Evolutionary conservation across 768 basidiomycete species (phyloP).

Genomic region (Amanita pallidorosea): DNA sequence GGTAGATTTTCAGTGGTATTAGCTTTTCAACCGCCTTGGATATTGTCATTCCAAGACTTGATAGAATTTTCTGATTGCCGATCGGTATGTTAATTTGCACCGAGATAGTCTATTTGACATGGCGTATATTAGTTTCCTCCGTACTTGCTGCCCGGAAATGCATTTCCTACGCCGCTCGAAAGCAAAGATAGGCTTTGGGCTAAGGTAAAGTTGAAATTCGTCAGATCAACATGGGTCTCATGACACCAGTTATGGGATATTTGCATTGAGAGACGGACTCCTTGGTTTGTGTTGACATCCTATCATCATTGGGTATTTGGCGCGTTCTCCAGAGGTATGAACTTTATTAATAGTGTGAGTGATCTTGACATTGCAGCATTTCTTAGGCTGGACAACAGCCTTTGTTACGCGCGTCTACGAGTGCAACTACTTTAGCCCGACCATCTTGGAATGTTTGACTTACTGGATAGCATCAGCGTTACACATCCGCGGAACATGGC

Average conservation of each 20-base stretch:
- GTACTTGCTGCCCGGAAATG: constrained; percentile 20
- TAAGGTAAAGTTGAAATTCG: constrained; percentile 27
- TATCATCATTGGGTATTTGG: constrained; percentile 57
- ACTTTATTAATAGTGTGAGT: neutral
- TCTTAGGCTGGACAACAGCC: constrained; percentile 40
- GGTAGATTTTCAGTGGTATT: constrained; percentile 29
- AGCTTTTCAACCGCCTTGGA: constrained; percentile 53
- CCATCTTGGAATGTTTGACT: constrained; percentile 37
- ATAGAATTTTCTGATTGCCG: constrained; percentile 37
- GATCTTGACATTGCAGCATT: neutral
- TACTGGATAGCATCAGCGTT: constrained; percentile 51
- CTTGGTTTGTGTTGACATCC: constrained; percentile 49
- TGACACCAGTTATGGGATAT: constrained; percentile 40
- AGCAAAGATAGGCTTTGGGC: constrained; percentile 50
- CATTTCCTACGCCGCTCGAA: constrained; percentile 20
- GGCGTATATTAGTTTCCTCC: constrained; percentile 27
- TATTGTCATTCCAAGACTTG: constrained; percentile 43
- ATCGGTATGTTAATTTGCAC: constrained; percentile 19
- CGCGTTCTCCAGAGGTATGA: constrained; percentile 42
- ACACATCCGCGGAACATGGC: constrained; percentile 21
- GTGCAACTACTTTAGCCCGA: constrained; percentile 29
- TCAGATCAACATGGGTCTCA: neutral
- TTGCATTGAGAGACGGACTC: constrained; percentile 35
- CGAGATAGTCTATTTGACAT: constrained; percentile 6
- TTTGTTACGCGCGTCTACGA: constrained; percentile 38